Base-by-base conservation (phyloP, 2,329 filamentous ascomycete genomes). In the Lachnellula subtilissima region DNA sequence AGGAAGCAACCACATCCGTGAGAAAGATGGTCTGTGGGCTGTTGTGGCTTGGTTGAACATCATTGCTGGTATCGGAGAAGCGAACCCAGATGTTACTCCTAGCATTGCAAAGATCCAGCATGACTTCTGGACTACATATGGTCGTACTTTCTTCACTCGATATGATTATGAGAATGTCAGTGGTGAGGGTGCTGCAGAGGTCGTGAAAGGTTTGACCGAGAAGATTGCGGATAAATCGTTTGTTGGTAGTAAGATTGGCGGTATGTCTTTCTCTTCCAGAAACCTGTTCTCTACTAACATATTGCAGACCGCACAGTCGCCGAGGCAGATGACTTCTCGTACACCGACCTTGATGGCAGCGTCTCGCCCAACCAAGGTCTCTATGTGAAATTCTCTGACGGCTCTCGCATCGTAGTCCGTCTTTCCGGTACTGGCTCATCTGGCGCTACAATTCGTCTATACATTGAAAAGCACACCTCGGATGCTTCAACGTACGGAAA, bases 11-110 rank as follows among this genome's bases (percentile, higher is more conserved):
- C 94, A 99, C 76, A 96, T 99, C 70, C 91, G 94, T 66, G 94
- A 99, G 79, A 99, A 99, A 83, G 94, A 99, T 70, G 94, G 94
- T 60, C 83, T 99, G 43, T 99, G 94, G 94, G 94, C 94, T 58
- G 84, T 99, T 60, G 88, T 97, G 53, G 94, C 94, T 35, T 99
- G 94, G 94, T 78, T 99, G 68, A 99, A 99, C 80, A 96, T 99
- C 74, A 95, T 99, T 68, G 94, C 94, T 59, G 93, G 90, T 64
- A 85, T 97, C 48, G 92, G 92, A 62, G 86, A 94, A 72, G 82
- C 91, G 72, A 87, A 87, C 69, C 84, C 89, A 19, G 85, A 79
- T 57, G 86, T 89, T 65, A 91, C 88, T 3, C 92, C 93, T 50
- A 96, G 89, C 76, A 97, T 99, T 75, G 89, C 89, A 70, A 88